Evolutionary conservation across 176 grass and related monocot genomes (phyloP).

Genomic region (Aegilops tauschii): DNA sequence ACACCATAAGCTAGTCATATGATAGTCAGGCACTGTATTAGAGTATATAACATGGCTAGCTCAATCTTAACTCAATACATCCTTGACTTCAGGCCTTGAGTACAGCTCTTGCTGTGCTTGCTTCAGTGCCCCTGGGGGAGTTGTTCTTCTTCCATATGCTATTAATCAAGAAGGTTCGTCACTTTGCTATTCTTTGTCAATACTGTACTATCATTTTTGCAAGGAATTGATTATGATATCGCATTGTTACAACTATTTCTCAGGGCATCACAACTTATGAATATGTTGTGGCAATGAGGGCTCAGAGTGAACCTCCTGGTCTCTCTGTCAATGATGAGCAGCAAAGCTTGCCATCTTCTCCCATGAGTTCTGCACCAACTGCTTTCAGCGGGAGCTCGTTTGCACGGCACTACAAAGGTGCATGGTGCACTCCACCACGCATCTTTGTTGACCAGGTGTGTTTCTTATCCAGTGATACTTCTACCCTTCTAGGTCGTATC

Average conservation of each 20-base stretch:
- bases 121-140: slow-evolving; percentile 79
- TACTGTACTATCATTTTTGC: not conserved
- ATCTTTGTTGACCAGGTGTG: slow-evolving; percentile 85
- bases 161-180: slow-evolving; percentile 83
- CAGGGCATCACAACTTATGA: slow-evolving; percentile 98
- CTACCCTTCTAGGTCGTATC: not conserved
- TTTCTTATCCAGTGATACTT: not conserved
- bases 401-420: slow-evolving; percentile 85
- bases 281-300: slow-evolving; percentile 96
- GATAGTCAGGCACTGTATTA: not conserved
- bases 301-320: slow-evolving; percentile 83
- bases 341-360: slow-evolving; percentile 69
- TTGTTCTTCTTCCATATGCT: slow-evolving; percentile 99
- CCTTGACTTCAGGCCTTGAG: slow-evolving; percentile 55
- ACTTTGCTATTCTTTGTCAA: slow-evolving; percentile 5
- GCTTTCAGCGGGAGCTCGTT: slow-evolving; percentile 91
- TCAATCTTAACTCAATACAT: slow-evolving; percentile 7
- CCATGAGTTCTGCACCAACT: slow-evolving; percentile 89
- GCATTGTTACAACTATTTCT: not conserved
- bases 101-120: slow-evolving; percentile 74
- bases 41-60: slow-evolving; percentile 1
- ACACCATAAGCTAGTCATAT: not conserved
- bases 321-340: slow-evolving; percentile 68
- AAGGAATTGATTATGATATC: not conserved
- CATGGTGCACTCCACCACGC: slow-evolving; percentile 97